Percentiles rank a stretch among this genome's conserved stretches.
phyloP scores from a whole-genome alignment of 2,329 filamentous ascomycete genomes.

The Fusarium sarcochroum region DNA sequence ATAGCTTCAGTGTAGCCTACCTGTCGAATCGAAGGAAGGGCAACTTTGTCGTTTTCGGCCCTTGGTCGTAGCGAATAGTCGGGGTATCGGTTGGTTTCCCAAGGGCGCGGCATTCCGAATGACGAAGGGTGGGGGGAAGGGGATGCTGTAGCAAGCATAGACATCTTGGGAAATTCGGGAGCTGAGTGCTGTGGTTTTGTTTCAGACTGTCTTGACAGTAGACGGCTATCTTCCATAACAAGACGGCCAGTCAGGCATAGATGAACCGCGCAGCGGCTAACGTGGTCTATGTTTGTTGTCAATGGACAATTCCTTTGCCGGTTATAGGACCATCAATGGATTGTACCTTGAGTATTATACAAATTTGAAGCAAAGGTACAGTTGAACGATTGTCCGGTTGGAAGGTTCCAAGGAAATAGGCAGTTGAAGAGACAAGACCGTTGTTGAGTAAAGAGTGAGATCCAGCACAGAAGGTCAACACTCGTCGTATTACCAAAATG shows the following conservation, averaged over 20 bases:
- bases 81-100: slow-evolving; percentile 55
- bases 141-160: slow-evolving; percentile 63
- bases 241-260: slow-evolving; percentile 35
- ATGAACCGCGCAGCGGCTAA: slow-evolving; percentile 42
- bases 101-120: slow-evolving; percentile 57
- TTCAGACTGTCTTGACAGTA: slow-evolving; percentile 50
- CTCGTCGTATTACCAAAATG: slow-evolving; percentile 21
- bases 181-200: slow-evolving; percentile 45
- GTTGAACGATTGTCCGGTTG: slow-evolving; percentile 17
- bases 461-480: slow-evolving; percentile 18
- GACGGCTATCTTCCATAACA: slow-evolving; percentile 61
- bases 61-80: slow-evolving; percentile 55
- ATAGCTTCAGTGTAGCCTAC: slow-evolving; percentile 51
- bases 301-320: slow-evolving; percentile 11
- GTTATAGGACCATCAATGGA: background rate
- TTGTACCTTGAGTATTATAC: slow-evolving; percentile 29
- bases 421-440: slow-evolving; percentile 16
- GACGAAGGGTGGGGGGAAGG: slow-evolving; percentile 58
- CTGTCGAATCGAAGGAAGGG: slow-evolving; percentile 68
- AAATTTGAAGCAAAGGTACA: slow-evolving; percentile 19
- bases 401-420: slow-evolving; percentile 11
- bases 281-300: slow-evolving; percentile 21
- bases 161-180: slow-evolving; percentile 59
- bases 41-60: slow-evolving; percentile 58
- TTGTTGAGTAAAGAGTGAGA: slow-evolving; percentile 34